Evolutionary conservation across 2,329 filamentous ascomycete genomes (phyloP).

Genomic region (Penicillium sp.): DNA sequence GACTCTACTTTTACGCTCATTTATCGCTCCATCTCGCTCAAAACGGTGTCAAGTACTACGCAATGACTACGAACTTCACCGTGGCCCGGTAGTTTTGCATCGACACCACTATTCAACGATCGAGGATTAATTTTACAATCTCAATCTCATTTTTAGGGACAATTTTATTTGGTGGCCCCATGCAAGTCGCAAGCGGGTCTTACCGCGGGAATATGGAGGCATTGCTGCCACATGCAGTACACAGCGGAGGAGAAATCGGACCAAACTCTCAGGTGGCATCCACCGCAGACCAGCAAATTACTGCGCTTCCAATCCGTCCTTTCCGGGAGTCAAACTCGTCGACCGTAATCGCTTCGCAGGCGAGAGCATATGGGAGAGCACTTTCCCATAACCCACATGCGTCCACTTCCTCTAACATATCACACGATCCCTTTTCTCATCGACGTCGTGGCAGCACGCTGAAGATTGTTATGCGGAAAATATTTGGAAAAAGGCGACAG

Average conservation of each 20-base stretch:
- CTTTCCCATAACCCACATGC: constrained; percentile 21
- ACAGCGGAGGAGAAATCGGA: constrained; percentile 16
- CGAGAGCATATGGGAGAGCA: constrained; percentile 5
- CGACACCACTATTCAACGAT: not conserved
- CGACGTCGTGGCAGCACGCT: constrained; percentile 39
- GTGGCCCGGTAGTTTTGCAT: not conserved
- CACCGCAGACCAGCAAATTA: constrained; percentile 15
- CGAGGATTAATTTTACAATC: not conserved
- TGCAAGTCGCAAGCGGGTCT: constrained; percentile 11
- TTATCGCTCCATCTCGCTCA: too few species aligned
- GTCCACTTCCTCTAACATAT: constrained; percentile 21
- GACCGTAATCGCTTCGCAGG: constrained; percentile 3
- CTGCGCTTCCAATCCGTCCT: constrained; percentile 11
- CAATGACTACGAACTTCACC: not conserved
- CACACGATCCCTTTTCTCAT: constrained; percentile 25
- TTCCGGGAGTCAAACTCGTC: constrained; percentile 7
- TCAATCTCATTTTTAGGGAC: not conserved
- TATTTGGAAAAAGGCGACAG: constrained; percentile 38
- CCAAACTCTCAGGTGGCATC: constrained; percentile 9
- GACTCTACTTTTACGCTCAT: not conserved
- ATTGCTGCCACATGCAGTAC: constrained; percentile 22
- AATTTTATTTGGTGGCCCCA: not conserved
- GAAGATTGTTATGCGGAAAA: constrained; percentile 43
- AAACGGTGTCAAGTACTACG: not conserved
- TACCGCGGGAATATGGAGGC: constrained; percentile 28